Evolutionary conservation across 257 asterid genomes (phyloP).

Genomic region (Ilex asprella): DNA sequence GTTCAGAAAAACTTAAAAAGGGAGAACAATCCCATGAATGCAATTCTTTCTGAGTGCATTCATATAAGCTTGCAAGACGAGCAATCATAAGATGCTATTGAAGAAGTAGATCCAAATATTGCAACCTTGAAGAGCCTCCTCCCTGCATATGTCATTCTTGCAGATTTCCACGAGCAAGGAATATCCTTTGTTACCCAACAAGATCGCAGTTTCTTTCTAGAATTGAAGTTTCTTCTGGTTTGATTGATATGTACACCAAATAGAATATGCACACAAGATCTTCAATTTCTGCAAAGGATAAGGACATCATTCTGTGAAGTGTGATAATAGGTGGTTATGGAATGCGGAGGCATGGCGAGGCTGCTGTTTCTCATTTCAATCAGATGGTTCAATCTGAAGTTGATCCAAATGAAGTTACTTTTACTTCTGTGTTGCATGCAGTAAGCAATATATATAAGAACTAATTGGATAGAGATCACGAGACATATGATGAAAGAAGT

Average conservation of each 20-base stretch:
- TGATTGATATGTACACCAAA: slow-evolving; percentile 71
- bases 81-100: slow-evolving; percentile 56
- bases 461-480: slow-evolving; percentile 71
- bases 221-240: slow-evolving; percentile 58
- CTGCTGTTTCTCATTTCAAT: slow-evolving; percentile 58
- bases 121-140: slow-evolving; percentile 82
- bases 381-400: slow-evolving; percentile 71
- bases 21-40: slow-evolving; percentile 80
- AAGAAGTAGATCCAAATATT: slow-evolving; percentile 52
- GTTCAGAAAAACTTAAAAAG: slow-evolving; percentile 50
- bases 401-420: slow-evolving; percentile 73
- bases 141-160: slow-evolving; percentile 75
- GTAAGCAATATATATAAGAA: slow-evolving; percentile 78
- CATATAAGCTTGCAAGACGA: slow-evolving; percentile 42
- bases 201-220: slow-evolving; percentile 63
- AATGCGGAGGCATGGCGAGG: slow-evolving; percentile 58
- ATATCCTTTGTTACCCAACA: slow-evolving; percentile 55
- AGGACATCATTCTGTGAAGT: slow-evolving; percentile 82
- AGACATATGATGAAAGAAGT: slow-evolving; percentile 45
- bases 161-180: slow-evolving; percentile 65
- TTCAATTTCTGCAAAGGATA: slow-evolving; percentile 33
- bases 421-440: slow-evolving; percentile 77
- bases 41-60: slow-evolving; percentile 69
- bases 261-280: slow-evolving; percentile 47
- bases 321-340: slow-evolving; percentile 76